Evolutionary conservation across 2,329 filamentous ascomycete genomes (phyloP), one percentile per base, ranked within the genome.

Genomic region (Sporothrix variecibatus): DNA sequence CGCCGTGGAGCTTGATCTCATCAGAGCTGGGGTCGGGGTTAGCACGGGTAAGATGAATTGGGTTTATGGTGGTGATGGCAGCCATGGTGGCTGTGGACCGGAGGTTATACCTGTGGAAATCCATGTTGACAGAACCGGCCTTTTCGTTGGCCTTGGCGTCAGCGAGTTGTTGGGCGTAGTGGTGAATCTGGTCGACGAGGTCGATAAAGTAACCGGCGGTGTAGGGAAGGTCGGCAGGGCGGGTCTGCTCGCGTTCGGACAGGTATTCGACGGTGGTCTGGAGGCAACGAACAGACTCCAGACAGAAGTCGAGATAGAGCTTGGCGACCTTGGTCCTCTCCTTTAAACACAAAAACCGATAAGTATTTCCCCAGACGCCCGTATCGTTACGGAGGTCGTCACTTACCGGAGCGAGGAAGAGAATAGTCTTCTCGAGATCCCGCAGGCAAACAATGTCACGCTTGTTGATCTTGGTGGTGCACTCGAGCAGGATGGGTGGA

Each of bases 141-240:
- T 72, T 73, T 80, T 89, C 86, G 60, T 74, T 72, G 69, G 67
- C 64, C 28, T 94, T 91, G 77, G 91, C 89, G 78, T 91, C 91
- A 77, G 92, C 91, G 79, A 98, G 90, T 82, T 96, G 93, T 79
- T 91, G 89, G 75, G 94, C 95, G 89, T 97, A 97, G 81, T 94
- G 90, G 81, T 91, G 90, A 79, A 98, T 94, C 89, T 98, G 95
- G 82, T 97, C 94, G 82, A 97, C 92, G 76, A 98, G 91, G 85
- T 98, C 95, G 85, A 98, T 92, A 82, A 98, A 98, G 85, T 98
- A 98, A 81, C 94, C 94, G 88, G 93, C 94, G 87, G 92, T 96
- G 87, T 98, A 98, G 78, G 94, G 94, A 79, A 93, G 91, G 83
- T 98, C 95, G 83, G 90, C 87, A 75, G 93, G 92, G 82, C 94